Evolutionary conservation across 768 basidiomycete genomes (phyloP).

Genomic region (Russula dissimulans): DNA sequence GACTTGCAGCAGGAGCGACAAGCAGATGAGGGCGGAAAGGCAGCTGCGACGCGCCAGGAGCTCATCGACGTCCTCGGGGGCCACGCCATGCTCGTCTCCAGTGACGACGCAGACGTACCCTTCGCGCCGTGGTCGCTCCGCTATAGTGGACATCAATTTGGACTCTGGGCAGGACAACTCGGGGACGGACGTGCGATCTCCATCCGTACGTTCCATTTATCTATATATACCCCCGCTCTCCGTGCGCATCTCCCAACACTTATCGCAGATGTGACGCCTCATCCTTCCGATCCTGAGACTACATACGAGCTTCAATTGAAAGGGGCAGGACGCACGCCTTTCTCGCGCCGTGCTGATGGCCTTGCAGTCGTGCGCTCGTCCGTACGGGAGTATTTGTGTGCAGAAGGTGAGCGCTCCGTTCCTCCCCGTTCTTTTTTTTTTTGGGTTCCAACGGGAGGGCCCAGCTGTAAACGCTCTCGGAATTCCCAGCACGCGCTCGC

Average conservation of each 20-base stretch:
- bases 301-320: constrained; percentile 89
- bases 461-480: constrained; percentile 67
- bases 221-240: background rate
- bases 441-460: background rate
- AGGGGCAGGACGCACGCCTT: constrained; percentile 90
- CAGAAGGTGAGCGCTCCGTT: constrained; percentile 56
- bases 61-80: constrained; percentile 79
- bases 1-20: constrained; percentile 20
- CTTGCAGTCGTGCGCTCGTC: constrained; percentile 92
- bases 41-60: constrained; percentile 48
- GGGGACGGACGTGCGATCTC: constrained; percentile 96
- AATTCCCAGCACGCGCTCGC: constrained; percentile 83
- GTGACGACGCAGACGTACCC: constrained; percentile 26
- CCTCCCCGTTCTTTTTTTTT: background rate
- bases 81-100: constrained; percentile 55
- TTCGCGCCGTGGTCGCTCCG: constrained; percentile 71
- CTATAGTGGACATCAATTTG: constrained; percentile 90
- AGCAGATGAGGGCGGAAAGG: constrained; percentile 24
- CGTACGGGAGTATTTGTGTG: constrained; percentile 86
- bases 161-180: constrained; percentile 85
- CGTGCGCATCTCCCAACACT: background rate
- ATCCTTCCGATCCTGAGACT: constrained; percentile 44
- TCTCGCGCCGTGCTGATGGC: constrained; percentile 87
- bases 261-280: constrained; percentile 62
- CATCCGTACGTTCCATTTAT: constrained; percentile 39